Evolutionary conservation across 768 basidiomycete genomes (phyloP).

Genomic region (Botryobasidium botryosum): DNA sequence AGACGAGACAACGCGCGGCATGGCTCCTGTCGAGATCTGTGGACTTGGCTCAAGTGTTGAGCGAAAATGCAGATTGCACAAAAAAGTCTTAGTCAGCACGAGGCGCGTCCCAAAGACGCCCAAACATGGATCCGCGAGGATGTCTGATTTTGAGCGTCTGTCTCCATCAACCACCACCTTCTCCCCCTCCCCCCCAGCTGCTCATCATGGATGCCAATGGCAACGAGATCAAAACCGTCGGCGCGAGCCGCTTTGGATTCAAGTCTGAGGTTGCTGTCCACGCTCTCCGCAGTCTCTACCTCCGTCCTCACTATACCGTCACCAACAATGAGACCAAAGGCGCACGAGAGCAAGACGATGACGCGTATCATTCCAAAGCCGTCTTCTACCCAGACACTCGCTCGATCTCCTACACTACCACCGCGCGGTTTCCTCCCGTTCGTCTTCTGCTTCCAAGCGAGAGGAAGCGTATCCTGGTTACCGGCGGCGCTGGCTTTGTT

Average conservation of each 20-base stretch:
- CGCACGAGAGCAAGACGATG: too few species aligned
- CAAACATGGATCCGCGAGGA: not conserved
- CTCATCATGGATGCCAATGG: constrained; percentile 59
- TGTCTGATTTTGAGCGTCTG: not conserved
- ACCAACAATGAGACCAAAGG: constrained; percentile 23
- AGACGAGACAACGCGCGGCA: too few species aligned
- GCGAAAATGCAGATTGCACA: too few species aligned
- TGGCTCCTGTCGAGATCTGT: too few species aligned
- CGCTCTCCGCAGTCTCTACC: constrained; percentile 71
- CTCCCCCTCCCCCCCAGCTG: constrained; percentile 25
- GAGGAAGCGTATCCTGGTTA: constrained; percentile 84
- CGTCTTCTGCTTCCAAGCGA: constrained; percentile 58
- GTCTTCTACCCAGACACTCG: constrained; percentile 67
- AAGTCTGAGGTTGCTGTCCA: constrained; percentile 71
- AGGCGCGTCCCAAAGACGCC: not conserved
- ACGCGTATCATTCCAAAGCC: constrained; percentile 62
- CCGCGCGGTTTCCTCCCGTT: constrained; percentile 86
- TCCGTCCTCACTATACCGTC: constrained; percentile 60
- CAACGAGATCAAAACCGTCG: constrained; percentile 59
- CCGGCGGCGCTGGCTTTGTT: constrained; percentile 98
- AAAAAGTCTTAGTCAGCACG: not conserved
- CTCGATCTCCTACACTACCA: constrained; percentile 81
- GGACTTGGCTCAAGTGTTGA: too few species aligned
- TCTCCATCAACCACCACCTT: not conserved
- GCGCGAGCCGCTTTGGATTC: constrained; percentile 76